Conservation (phyloP, 139 green algal genomes). For the Closterium sp. region DNA sequence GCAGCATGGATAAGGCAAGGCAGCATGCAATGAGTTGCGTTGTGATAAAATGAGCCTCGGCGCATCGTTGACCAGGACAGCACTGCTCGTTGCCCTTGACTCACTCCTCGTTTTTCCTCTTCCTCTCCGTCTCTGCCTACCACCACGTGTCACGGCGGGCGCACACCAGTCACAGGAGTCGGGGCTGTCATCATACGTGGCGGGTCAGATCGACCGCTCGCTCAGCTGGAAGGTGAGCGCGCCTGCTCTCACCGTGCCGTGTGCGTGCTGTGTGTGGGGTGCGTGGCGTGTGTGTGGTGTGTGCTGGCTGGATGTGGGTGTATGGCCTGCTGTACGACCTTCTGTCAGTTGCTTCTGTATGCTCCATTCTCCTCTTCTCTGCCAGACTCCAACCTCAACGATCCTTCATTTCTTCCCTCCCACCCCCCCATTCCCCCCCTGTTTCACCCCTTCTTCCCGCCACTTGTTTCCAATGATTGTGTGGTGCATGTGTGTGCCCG, state of each 20-base stretch:
- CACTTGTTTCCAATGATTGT: too few species aligned
- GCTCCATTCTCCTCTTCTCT: too few species aligned
- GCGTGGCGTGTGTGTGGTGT: not conserved
- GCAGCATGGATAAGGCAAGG: too few species aligned
- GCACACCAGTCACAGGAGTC: slow-evolving; percentile 43
- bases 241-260: not conserved
- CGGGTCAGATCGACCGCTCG: slow-evolving; percentile 54
- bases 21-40: too few species aligned
- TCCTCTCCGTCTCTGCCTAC: not conserved
- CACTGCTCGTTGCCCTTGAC: not conserved
- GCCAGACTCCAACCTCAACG: too few species aligned
- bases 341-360: too few species aligned
- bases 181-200: slow-evolving; percentile 53
- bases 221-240: slow-evolving; percentile 49
- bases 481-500: not conserved
- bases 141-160: not conserved
- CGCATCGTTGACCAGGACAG: too few species aligned
- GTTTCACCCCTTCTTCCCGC: too few species aligned
- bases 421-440: too few species aligned
- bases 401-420: too few species aligned
- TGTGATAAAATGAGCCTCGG: too few species aligned
- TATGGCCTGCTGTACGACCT: not conserved
- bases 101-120: not conserved
- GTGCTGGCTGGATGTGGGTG: not conserved
- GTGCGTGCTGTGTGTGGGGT: not conserved